phyloP scores from a whole-genome alignment of 257 asterid species.

The Lantana camara region DNA sequence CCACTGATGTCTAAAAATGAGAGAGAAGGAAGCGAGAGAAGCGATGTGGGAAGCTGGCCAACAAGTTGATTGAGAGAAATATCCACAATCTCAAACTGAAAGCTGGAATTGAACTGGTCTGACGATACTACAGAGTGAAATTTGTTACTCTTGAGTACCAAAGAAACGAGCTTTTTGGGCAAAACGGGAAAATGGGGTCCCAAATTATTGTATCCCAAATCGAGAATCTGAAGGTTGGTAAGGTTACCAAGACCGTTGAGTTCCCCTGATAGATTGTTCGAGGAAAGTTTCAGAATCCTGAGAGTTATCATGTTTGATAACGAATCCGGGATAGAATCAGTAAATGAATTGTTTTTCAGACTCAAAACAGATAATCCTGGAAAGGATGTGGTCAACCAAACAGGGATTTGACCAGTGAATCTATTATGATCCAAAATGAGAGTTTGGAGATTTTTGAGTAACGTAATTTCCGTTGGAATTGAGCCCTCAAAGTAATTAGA shows the following conservation, averaged over 20 bases:
- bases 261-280: constrained; percentile 58
- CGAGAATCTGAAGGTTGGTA: constrained; percentile 78
- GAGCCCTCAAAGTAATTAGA: constrained; percentile 62
- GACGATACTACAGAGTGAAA: constrained; percentile 53
- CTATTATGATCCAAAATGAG: constrained; percentile 65
- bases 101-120: constrained; percentile 44
- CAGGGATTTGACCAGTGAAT: constrained; percentile 62
- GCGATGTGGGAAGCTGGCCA: constrained; percentile 50
- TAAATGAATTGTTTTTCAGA: constrained; percentile 66
- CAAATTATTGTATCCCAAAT: constrained; percentile 56
- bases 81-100: constrained; percentile 64
- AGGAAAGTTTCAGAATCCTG: constrained; percentile 58
- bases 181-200: constrained; percentile 71
- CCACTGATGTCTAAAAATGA: constrained; percentile 65
- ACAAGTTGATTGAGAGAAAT: constrained; percentile 58
- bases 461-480: constrained; percentile 61
- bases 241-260: constrained; percentile 47
- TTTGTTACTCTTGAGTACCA: constrained; percentile 62
- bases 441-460: constrained; percentile 59
- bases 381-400: constrained; percentile 45
- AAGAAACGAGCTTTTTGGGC: constrained; percentile 58
- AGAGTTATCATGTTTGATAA: constrained; percentile 45
- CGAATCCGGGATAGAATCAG: constrained; percentile 52
- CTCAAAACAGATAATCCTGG: constrained; percentile 63
- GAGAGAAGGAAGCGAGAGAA: constrained; percentile 63